Percentiles rank a stretch among this genome's conserved stretches.
Evolutionary conservation across 305 asterid species (phyloP).

Genomic region (Plantago rigida): DNA sequence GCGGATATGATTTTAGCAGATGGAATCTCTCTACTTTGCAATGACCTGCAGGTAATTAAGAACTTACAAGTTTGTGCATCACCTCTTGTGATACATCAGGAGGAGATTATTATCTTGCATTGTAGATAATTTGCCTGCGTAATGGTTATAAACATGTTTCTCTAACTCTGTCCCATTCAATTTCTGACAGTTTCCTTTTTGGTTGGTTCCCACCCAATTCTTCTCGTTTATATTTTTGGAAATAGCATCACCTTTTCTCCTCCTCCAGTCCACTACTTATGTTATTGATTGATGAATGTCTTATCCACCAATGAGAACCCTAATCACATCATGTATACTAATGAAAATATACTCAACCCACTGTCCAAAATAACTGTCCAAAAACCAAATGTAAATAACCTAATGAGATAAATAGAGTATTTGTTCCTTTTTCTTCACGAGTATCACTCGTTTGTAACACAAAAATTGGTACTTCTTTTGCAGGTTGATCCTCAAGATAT

Average conservation of each 20-base stretch:
- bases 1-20: slow-evolving; percentile 90
- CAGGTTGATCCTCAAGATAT: slow-evolving; percentile 99
- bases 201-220: too few species aligned
- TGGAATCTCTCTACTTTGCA: slow-evolving; percentile 80
- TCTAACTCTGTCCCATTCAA: too few species aligned
- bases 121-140: slow-evolving; percentile 12
- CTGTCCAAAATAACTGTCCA: too few species aligned
- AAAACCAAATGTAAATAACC: too few species aligned
- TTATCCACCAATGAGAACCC: too few species aligned
- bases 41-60: slow-evolving; percentile 69
- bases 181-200: too few species aligned
- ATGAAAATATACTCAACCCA: too few species aligned
- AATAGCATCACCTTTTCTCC: too few species aligned
- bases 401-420: not conserved
- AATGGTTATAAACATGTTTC: too few species aligned
- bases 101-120: slow-evolving; percentile 1
- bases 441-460: slow-evolving; percentile 23
- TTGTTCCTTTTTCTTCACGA: slow-evolving; percentile 9
- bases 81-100: slow-evolving; percentile 6
- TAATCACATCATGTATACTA: too few species aligned
- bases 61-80: slow-evolving; percentile 17
- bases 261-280: not conserved
- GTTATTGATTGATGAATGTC: not conserved
- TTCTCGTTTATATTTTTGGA: too few species aligned
- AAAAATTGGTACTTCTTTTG: slow-evolving; percentile 22